Conservation (phyloP, 1,284 basidiomycete genomes). For the Mycena sp. region DNA sequence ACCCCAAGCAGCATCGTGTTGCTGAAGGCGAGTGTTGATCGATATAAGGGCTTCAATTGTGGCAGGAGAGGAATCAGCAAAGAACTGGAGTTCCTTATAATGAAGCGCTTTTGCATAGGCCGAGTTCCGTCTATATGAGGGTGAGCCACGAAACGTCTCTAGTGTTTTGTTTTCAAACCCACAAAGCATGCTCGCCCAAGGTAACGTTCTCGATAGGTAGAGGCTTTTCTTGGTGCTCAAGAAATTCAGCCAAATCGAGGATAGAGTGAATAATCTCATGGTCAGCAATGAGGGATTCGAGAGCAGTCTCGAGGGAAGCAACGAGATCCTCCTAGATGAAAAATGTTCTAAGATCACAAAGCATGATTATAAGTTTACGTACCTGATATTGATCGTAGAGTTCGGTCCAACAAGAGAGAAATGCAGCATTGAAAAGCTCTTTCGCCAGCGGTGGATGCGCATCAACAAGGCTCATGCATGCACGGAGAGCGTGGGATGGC, state of each 20-base stretch:
- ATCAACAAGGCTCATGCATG: slow-evolving; percentile 94
- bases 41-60: slow-evolving; percentile 97
- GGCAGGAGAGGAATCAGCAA: slow-evolving; percentile 86
- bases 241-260: slow-evolving; percentile 98
- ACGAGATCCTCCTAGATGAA: slow-evolving; percentile 87
- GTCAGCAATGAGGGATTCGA: slow-evolving; percentile 84
- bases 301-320: slow-evolving; percentile 89
- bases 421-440: slow-evolving; percentile 98
- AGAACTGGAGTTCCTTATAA: slow-evolving; percentile 99
- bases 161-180: too few relatives aligned
- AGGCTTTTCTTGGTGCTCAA: slow-evolving; percentile 99
- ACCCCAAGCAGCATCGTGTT: slow-evolving; percentile 96
- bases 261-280: slow-evolving; percentile 94
- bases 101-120: slow-evolving; percentile 98
- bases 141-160: too few relatives aligned
- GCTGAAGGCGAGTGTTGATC: slow-evolving; percentile 97
- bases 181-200: slow-evolving; percentile 93
- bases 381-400: slow-evolving; percentile 97
- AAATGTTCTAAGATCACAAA: not conserved
- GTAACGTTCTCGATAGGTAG: slow-evolving; percentile 94
- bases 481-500: slow-evolving; percentile 95
- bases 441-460: slow-evolving; percentile 92
- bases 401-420: slow-evolving; percentile 98
- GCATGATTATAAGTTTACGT: slow-evolving; percentile 31
- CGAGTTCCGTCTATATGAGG: too few relatives aligned